Evolutionary conservation across 208 protist species (phyloP).

Genomic region (Wallacemonas sp.): DNA sequence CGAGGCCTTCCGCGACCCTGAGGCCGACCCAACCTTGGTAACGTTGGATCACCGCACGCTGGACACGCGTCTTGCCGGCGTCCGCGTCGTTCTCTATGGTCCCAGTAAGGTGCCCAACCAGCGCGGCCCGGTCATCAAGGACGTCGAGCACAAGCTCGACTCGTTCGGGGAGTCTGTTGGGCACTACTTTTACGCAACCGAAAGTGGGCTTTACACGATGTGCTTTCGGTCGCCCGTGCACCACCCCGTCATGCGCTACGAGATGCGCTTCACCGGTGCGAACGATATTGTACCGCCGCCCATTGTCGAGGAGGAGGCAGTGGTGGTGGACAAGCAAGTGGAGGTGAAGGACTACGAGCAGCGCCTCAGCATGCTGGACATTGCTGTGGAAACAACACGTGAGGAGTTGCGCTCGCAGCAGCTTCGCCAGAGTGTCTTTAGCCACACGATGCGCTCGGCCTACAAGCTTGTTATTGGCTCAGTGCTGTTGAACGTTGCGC

Average conservation of each 20-base stretch:
- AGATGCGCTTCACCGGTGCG: constrained; percentile 57
- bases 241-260: constrained; percentile 58
- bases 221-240: constrained; percentile 54
- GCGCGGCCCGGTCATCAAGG: constrained; percentile 22
- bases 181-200: constrained; percentile 60
- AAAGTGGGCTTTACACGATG: constrained; percentile 64
- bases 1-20: constrained; percentile 57
- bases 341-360: constrained; percentile 55
- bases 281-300: constrained; percentile 57
- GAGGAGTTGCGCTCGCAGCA: constrained; percentile 64
- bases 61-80: constrained; percentile 46
- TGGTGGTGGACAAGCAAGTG: constrained; percentile 66
- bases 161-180: constrained; percentile 41
- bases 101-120: constrained; percentile 27
- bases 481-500: constrained; percentile 48
- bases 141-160: constrained; percentile 28
- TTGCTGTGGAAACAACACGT: constrained; percentile 49
- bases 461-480: constrained; percentile 49
- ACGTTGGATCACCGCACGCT: constrained; percentile 58
- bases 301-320: constrained; percentile 39
- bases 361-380: constrained; percentile 55
- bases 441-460: constrained; percentile 39
- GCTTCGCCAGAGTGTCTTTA: constrained; percentile 50
- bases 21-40: constrained; percentile 55
- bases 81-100: constrained; percentile 45